Evolutionary conservation across 441 rosid genomes (phyloP), one percentile per base, ranked within the genome.

Genomic region (Pelargonium hybrid): DNA sequence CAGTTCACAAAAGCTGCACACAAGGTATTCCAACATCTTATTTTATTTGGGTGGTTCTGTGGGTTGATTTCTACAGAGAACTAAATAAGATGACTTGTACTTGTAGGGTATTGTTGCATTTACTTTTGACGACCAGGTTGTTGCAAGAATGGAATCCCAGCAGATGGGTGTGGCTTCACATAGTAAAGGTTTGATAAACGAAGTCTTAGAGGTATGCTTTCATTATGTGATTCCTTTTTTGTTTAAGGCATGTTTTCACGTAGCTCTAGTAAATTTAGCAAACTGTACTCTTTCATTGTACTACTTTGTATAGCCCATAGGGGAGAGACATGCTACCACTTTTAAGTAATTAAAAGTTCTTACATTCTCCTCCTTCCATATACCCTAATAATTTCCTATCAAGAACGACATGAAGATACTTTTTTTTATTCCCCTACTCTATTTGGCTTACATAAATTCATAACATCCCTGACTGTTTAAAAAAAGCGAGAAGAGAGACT

Each of bases 1-100:
- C 99, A 94, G 74, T 94, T 94, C 80, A 91, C 96, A 83, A 94
- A 89, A 88, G 97, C 97, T 79, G 99, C 96, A 69, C 99, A 88
- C 81, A 92, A 94, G 97, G 99, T 94, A 87, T 54, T 56, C 66
- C 66, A 69, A 29, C 74, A 65, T 72, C 39, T 79, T 43, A 65
- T 71, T 37, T 52, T 69, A 59, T 59, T 69, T 57, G 31, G 47
- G 65, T 59, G 25, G 57, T 54, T 73, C 54, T 47, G 25, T 74
- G 20, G 20, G 75, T 62, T 56, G 7, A 20, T 69, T 41, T 66
- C 69, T 77, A 18, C 74, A 25, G 21, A 67, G 39, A 73, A 48
- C 62, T 67, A 59, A 63, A 63, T 75, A 18, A 69, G 47, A 66
- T 21, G 23, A 75, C 23, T 74, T 65, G 37, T 75, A 0, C 37